Base-by-base conservation (phyloP, 352 stramenopile species). In the Peronospora belbahrii region DNA sequence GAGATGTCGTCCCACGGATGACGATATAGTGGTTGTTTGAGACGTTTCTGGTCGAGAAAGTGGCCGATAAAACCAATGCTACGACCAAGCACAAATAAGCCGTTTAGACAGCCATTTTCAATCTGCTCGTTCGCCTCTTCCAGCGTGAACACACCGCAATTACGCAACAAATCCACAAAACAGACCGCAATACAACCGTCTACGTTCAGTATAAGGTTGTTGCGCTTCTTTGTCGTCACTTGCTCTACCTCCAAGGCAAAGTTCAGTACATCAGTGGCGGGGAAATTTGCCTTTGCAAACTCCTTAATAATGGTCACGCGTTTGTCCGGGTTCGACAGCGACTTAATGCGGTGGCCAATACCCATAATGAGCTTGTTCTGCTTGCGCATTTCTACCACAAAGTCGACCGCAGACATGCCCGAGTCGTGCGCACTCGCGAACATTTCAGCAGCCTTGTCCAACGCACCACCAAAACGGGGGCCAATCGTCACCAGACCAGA, bases 1-100 rank as follows among this genome's bases (percentile, higher is more conserved):
- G 85, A 97, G 59, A 98, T 98, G 70, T 98, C 93, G 70, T 98
- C 95, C 92, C 88, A 97, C 30, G 94, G 93, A 65, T 98, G 94
- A 42, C 95, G 80, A 74, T 98, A 98, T n/a, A 98, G 72, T 38
- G 88, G 88, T 71, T 98, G 94, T 74, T 98, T 98, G 39, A 98
- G 81, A 31, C 95, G 81, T 78, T 98, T 98, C 69, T 98, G 95
- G 76, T 98, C 95, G 33, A 98, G 68, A 67, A 94, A 97, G 73
- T 98, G 95, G 11, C 95, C 92, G 53, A 96, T 96, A 66, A 95
- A 96, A 49, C 83, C 85, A 47, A 96, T 94, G 57, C 72, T 87
- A 31, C 79, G 74, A 36, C 79, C 81, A 7, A 90, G 65, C 58
- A 92, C 81, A 48, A 95, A 95, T 22, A 98, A 70, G 4, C 93